phyloP scores from a whole-genome alignment of 2,329 filamentous ascomycete genomes.

The Scedosporium boydii region DNA sequence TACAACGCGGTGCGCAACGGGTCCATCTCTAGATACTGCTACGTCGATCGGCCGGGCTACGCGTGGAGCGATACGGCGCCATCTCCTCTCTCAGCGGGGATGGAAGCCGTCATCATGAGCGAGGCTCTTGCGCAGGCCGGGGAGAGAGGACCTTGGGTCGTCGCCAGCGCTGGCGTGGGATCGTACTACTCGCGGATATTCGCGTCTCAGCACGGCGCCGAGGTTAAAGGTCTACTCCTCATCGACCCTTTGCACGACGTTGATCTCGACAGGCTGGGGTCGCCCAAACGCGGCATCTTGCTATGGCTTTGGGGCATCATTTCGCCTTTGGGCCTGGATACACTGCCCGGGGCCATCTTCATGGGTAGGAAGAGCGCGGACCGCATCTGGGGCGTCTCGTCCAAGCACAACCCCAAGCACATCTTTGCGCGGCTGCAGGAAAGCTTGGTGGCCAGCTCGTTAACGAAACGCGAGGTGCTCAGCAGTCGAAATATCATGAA shows the following conservation, averaged over 20 bases:
- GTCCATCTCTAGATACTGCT: constrained; percentile 83
- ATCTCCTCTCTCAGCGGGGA: constrained; percentile 85
- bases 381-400: constrained; percentile 70
- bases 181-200: constrained; percentile 89
- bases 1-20: constrained; percentile 67
- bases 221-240: constrained; percentile 70
- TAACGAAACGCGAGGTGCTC: constrained; percentile 74
- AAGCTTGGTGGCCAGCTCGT: constrained; percentile 73
- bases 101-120: constrained; percentile 80
- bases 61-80: constrained; percentile 86
- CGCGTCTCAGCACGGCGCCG: constrained; percentile 66
- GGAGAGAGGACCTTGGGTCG: constrained; percentile 80
- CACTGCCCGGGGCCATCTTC: constrained; percentile 72
- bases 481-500: constrained; percentile 73
- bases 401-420: constrained; percentile 71
- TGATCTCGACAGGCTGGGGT: constrained; percentile 58
- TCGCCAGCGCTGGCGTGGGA: constrained; percentile 79
- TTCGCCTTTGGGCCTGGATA: constrained; percentile 77
- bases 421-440: constrained; percentile 92
- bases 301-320: constrained; percentile 82
- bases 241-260: constrained; percentile 89
- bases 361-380: constrained; percentile 71
- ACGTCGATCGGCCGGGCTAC: constrained; percentile 85
- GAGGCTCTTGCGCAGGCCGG: constrained; percentile 74
- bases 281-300: constrained; percentile 63